Evolutionary conservation across 495 filamentous ascomycete species (phyloP).

Genomic region (Tuber melanosporum): DNA sequence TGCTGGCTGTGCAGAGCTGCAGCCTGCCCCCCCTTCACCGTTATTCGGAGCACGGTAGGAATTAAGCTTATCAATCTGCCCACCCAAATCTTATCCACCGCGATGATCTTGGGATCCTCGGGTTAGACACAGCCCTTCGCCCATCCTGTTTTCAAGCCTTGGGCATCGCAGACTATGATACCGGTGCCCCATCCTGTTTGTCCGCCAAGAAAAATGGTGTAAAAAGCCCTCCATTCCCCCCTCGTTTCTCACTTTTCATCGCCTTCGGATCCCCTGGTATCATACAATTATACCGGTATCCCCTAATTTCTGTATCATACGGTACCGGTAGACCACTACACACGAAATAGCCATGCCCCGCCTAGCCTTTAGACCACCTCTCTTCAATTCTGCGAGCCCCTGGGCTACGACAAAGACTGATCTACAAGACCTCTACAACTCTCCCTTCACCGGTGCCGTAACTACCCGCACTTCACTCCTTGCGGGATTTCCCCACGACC

Average conservation of each 20-base stretch:
- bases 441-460: constrained; percentile 58
- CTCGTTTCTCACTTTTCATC: not conserved
- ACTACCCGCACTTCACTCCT: constrained; percentile 61
- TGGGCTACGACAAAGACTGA: constrained; percentile 61
- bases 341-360: constrained; percentile 26
- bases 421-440: constrained; percentile 52
- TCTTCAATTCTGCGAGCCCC: constrained; percentile 64
- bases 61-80: not conserved
- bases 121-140: not conserved
- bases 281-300: not conserved
- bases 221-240: not conserved
- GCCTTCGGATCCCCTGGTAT: not conserved
- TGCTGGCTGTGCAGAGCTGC: not conserved
- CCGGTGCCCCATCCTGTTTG: not conserved
- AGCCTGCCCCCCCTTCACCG: not conserved
- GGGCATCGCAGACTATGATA: not conserved
- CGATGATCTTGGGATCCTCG: not conserved
- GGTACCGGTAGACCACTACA: constrained; percentile 6
- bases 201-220: not conserved
- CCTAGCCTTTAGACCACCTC: constrained; percentile 54
- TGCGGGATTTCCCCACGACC: constrained; percentile 55
- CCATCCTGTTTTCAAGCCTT: not conserved
- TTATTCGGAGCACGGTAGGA: not conserved
- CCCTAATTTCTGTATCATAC: not conserved
- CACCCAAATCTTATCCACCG: not conserved